phyloP scores from a whole-genome alignment of 2,329 filamentous ascomycete species.

The Chalaropsis ovoidea region DNA sequence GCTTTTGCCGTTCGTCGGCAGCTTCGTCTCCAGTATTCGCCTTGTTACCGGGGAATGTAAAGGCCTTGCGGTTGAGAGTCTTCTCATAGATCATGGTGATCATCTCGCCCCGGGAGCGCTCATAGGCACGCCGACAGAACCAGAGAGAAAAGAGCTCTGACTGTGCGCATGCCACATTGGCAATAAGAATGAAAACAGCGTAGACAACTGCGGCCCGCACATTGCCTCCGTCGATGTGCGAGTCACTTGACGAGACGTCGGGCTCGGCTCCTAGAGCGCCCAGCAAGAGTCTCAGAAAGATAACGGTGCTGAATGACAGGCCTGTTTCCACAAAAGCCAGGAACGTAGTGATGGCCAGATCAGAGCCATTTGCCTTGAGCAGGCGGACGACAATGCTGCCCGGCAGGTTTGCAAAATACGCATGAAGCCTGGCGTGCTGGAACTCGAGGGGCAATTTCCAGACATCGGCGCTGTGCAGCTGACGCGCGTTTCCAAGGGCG shows the following conservation, averaged over 20 bases:
- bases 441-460: constrained; percentile 74
- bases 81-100: constrained; percentile 79
- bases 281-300: constrained; percentile 63
- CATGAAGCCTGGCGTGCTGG: constrained; percentile 65
- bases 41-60: constrained; percentile 35
- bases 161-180: constrained; percentile 54
- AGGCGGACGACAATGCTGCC: constrained; percentile 64
- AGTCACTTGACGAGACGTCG: not conserved
- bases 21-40: constrained; percentile 26
- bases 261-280: constrained; percentile 17
- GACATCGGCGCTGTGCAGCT: constrained; percentile 68
- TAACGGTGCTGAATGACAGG: constrained; percentile 48
- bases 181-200: constrained; percentile 49
- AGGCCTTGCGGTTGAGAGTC: constrained; percentile 54
- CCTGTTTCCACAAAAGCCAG: constrained; percentile 55
- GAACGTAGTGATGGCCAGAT: constrained; percentile 57
- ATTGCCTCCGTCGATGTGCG: not conserved
- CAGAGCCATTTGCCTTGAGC: constrained; percentile 65
- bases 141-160: constrained; percentile 60
- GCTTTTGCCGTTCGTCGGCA: constrained; percentile 25
- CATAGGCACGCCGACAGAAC: constrained; percentile 76
- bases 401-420: constrained; percentile 59
- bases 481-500: constrained; percentile 48
- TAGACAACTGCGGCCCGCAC: constrained; percentile 37
- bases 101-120: constrained; percentile 72